Evolutionary conservation across 2,329 filamentous ascomycete genomes (phyloP), one percentile per base, ranked within the genome.

Genomic region (Teratosphaeria pseudoeucalypti): DNA sequence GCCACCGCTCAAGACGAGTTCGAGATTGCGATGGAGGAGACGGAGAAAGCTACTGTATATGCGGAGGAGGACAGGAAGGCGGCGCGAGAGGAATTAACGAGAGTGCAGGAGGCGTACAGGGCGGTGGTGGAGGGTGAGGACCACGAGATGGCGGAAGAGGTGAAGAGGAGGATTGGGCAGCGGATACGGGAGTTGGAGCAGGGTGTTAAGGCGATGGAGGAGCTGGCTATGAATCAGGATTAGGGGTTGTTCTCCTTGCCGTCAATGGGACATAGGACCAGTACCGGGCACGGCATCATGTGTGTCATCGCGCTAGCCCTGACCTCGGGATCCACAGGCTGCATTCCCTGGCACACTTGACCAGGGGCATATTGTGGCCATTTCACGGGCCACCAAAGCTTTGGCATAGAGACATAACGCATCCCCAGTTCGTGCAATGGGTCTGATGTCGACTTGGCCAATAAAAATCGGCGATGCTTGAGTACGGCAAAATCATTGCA

Each of bases 1-100:
- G 67, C 70, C 19, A 73, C 72, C n/a, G 72, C 72, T 6, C 70
- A 69, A 59, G 72, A 74, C 57, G 72, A 74, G 68, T 80, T 80
- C 65, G 78, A 81, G 59, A 80, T 80, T 34, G 79, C 78, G 34
- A 72, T 74, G 58, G 79, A 81, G 61, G 78, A 80, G 66, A 80
- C 77, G 19, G 74, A 78, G 63, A 81, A 80, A 70, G 77, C 78
- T 60, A 80, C 79, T 11, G 77, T 81, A 34, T 83, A 83, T 68
- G 81, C 81, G 1, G 74, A 77, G 19, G 80, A 80, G 29, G 81
- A 83, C 62, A 72, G 81, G 4, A 77, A 75, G 19, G 80, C 80
- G 27, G 80, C 81, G 34, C 67, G 77, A 11, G 79, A 81, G 66
- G 81, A 81, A 63, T 65, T 84, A 58, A 75, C 75, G 49, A 75